These are phyloP conservation scores for Exophiala aquamarina DNA, from an alignment of 2,329 filamentous ascomycete genomes.

Conservation along the genomic window DNA sequence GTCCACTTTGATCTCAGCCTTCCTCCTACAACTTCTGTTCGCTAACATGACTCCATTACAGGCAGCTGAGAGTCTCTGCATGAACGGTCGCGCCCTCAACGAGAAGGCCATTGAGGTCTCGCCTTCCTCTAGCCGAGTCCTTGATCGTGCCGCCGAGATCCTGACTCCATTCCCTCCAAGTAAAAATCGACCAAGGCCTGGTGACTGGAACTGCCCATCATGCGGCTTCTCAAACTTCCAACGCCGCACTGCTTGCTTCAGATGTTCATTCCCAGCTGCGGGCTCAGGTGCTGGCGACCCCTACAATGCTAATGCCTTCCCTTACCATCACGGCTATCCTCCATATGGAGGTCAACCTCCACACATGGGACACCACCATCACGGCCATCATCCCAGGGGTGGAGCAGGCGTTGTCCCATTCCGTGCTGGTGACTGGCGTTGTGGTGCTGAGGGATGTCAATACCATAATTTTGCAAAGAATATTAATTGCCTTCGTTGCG, in stretches of 20 bases:
- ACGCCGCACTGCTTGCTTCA: conserved; percentile 95
- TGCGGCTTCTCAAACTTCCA: conserved; percentile 99
- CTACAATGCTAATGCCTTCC: conserved; percentile 62
- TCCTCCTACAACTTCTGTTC: conserved; percentile 10
- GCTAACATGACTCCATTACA: conserved; percentile 38
- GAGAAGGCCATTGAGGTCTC: conserved; percentile 99
- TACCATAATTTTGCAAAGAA: conserved; percentile 99
- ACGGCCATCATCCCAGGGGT: conserved; percentile 59
- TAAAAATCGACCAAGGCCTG: conserved; percentile 95
- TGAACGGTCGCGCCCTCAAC: conserved; percentile 97
- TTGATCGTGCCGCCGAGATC: conserved; percentile 93
- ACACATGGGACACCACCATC: conserved; percentile 52
- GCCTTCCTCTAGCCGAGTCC: conserved; percentile 91
- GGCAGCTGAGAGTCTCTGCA: conserved; percentile 97
- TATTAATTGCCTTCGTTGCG: conserved; percentile 93
- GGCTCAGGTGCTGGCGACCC: conserved; percentile 73
- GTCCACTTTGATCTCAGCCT: conserved; percentile 10
- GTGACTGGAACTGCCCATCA: conserved; percentile 98
- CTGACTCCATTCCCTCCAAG: conserved; percentile 96
- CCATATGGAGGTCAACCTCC: conserved; percentile 56
- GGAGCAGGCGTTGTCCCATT: conserved; percentile 88
- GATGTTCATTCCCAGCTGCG: conserved; percentile 97
- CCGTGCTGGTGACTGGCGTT: conserved; percentile 98
- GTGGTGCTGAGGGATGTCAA: conserved; percentile 91
- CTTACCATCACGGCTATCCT: conserved; percentile 62